These are phyloP conservation scores for Backusella liffmaniae DNA, from an alignment of 192 early-diverging fungal species.

Conservation along the genomic window DNA sequence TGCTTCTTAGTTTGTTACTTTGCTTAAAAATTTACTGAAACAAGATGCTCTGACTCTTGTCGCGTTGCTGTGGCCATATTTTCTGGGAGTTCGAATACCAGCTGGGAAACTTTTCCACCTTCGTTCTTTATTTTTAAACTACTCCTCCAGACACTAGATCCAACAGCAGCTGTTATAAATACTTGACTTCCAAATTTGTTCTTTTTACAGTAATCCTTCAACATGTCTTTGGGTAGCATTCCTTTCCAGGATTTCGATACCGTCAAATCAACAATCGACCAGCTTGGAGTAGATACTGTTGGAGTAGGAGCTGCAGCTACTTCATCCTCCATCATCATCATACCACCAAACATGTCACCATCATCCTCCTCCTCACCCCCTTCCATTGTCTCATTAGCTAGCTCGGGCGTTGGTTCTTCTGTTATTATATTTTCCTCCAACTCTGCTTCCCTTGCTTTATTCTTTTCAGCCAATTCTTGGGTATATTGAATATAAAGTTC, in stretches of 20 bases:
- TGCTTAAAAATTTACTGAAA: slow-evolving; percentile 9
- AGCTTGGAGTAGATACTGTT: background rate
- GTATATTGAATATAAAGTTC: slow-evolving; percentile 28
- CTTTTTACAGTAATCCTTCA: slow-evolving; percentile 21
- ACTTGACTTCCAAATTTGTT: background rate
- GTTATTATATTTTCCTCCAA: background rate
- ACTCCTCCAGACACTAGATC: background rate
- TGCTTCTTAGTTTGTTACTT: background rate
- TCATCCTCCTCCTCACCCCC: slow-evolving; percentile 34
- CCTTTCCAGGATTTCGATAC: slow-evolving; percentile 19
- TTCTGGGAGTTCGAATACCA: background rate
- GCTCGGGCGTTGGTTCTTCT: background rate
- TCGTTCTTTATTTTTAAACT: slow-evolving; percentile 12
- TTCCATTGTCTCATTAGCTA: slow-evolving; percentile 23
- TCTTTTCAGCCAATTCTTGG: slow-evolving; percentile 28
- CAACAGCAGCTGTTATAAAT: background rate
- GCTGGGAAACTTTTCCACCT: background rate
- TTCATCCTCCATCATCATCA: slow-evolving; percentile 13
- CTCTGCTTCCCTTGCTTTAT: background rate
- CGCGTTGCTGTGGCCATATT: background rate
- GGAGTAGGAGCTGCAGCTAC: background rate
- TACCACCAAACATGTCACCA: slow-evolving; percentile 26
- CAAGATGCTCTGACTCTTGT: slow-evolving; percentile 27
- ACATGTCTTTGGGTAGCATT: slow-evolving; percentile 11
- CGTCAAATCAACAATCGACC: slow-evolving; percentile 4